Evolutionary conservation across 768 basidiomycete genomes (phyloP), one percentile per base, ranked within the genome.

Genomic region (Coprinopsis marcescibilis): DNA sequence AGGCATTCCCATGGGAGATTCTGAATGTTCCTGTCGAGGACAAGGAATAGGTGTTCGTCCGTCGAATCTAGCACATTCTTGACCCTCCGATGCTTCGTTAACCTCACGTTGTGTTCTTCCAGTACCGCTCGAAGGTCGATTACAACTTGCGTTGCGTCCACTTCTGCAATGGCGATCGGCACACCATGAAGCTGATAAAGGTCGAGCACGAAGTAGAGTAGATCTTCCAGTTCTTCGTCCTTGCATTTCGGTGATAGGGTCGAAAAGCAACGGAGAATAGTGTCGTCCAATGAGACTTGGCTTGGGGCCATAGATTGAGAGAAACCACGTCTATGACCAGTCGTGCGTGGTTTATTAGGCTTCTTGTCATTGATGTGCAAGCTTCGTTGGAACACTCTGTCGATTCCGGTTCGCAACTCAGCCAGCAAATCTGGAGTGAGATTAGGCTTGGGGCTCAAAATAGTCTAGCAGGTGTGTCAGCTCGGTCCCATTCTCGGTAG

Each of bases 1-100:
- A 97, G 80, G 20, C 87, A 94, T 65, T 98, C 96, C 95, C 95
- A 98, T 2, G 96, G 94, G 46, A 98, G 73, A 0, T 81, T 80
- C 57, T 93, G 89, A 10, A 94, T 68, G 49, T 88, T 83, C 65
- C 89, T 89, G 64, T 97, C 96, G 40, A 98, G 73, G 15, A 95
- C 77, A 50, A 98, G 70, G 68, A 97, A 95, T 27, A 83, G 64
- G 58, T 98, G 95, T 33, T 80, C 73, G 55, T 88, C 85, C 4
- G 67, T 54, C 17, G 56, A 51, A 34, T 27, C 40, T 21, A 43
- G 13, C 13, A 37, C 24, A 32, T 14, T 19, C 3, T 43, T 48
- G 20, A 15, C 14, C 42, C n/a, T 25, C 42, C 11, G 4, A 37
- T 37, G 27, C 33, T 54, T 56, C 24, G 48, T 38, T 51, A 55